Evolutionary conservation across 2,329 filamentous ascomycete genomes (phyloP), one percentile per base, ranked within the genome.

Genomic region (Botryotinia globosa): DNA sequence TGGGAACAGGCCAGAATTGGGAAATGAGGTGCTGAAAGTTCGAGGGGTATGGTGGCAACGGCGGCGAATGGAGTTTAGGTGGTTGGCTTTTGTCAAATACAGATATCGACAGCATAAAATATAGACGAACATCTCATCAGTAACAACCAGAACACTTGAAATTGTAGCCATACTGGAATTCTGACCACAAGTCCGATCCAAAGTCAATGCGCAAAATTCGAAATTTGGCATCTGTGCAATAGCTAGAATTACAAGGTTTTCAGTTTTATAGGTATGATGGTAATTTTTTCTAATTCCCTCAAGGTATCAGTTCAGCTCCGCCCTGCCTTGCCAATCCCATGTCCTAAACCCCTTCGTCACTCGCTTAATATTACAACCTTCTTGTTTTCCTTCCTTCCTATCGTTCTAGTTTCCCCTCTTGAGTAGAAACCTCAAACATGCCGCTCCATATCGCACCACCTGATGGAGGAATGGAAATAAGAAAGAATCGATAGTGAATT

Each of bases 321-420:
- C 29, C 29, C 45, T 42, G 25, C 48, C 25, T 42, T 42, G 32
- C 16, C 34, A 67, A 42, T 42, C 48, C 16, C 34, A 39, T 56
- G 25, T 39, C 51, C 34, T 22, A 34, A 2, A 29, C 29, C 34
- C 34, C 64, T 54, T 54, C 64, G 34, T 39, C n/a, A 29, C 64
- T 54, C 64, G 64, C 64, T 67, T 54, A 54, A 56, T 54, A 67
- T 67, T 67, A 67, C 48, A 67, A 67, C 25, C 18, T 54, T 67
- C 45, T 44, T 63, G 39, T 29, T 67, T 67, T 22, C 16, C 45
- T 29, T 54, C 20, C 61, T 39, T 32, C 51, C 48, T n/a, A 22
- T 20, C 25, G 18, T 34, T 67, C 34, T 42, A 32, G 37, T 54
- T 42, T 29, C 32, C 48, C 45, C 25, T 29, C 45, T 29, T 39